Base-by-base conservation (phyloP, 306 rosid species). In the Casuarina equisetifolia region DNA sequence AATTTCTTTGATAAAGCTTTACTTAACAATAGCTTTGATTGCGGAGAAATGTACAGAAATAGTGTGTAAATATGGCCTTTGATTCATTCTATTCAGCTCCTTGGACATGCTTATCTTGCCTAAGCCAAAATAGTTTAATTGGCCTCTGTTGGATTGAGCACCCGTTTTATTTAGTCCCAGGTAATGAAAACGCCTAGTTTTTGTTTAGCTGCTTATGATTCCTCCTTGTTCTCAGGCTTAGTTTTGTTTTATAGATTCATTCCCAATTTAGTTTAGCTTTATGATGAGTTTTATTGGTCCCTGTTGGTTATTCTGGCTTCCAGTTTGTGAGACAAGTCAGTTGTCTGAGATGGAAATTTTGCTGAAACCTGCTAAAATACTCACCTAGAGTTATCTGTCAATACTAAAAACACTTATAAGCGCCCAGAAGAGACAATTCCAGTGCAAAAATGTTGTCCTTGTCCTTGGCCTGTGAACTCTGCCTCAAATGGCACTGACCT, bases 91-190 rank as follows among this genome's bases (percentile, higher is more conserved):
- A 63, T 69, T 69, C 80, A 35, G 61, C 58, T 59, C 68, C 46
- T 2, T 1, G 17, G 66, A n/a, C 53, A 55, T 50, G 73, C 19
- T 20, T 69, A 35, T 43, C 36, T 4, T 16, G 42, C 45, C 52
- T 51, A 63, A 53, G 50, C 46, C 44, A 61, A 79, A 52, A 77
- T n/a, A 12, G 48, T 80, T 69, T 12, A 44, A 38, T 69, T 74
- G 78, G 36, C 70, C 67, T 25, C 72, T 78, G 67, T 54, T 73
- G 75, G 49, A 67, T 59, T 83, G 42, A 85, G 40, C 77, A 81
- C 80, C 78, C 72, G 51, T n/a, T n/a, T 73, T 50, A 8, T 39
- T 64, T 39, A 51, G 49, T 40, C 40, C 39, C 78, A 50, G 35
- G 20, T 69, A 36, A 55, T 70, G 74, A 62, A 68, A 78, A 50